Evolutionary conservation across 305 asterid genomes (phyloP), one percentile per base, ranked within the genome.

Genomic region (Petunia hybrid): DNA sequence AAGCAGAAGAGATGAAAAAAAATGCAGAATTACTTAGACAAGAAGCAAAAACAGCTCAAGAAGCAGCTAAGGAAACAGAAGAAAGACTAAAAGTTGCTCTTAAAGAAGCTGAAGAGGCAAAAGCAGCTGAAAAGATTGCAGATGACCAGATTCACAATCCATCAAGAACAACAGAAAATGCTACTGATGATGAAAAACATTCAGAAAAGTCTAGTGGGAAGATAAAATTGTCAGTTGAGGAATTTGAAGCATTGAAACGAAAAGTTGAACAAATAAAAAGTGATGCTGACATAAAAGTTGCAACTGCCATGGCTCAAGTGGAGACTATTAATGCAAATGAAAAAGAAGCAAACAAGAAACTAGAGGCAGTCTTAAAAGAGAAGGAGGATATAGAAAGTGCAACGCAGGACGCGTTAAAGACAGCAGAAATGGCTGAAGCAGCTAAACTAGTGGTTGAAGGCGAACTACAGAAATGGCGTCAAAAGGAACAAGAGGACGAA

Each of bases 371-470:
- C 9, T 43, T 82, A 82, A 87, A 88, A 45, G 94, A 93, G 85
- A 87, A 42, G 0, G 89, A 89, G 80, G 88, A 87, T 57, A 16
- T 93, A 66, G 83, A 89, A 59, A 85, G 84, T 4, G 97, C 92
- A 76, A 93, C 87, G 1, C 87, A 86, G 74, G 95, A 94, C 14
- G 91, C 94, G 9, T 1, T 82, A 57, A 92, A 89, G 87, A 89
- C 85, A 48, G 91, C 95, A 1, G 97, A 92, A 82, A 89, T 88
- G 92, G 95, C 95, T 0, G 95, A 96, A 79, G 98, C 90, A 2
- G 98, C 93, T 0, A 91, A 85, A 76, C 80, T 80, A 82, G 86
- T 89, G 0, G 89, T 92, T 8, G 98, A 91, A 78, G 89, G 86
- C 0, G 99, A 96, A 75, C 88, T 96, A 61, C 82, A 76, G 75